These are phyloP conservation scores for Dendrobium catenatum DNA, from an alignment of 106 monocot species.

Conservation along the genomic window DNA sequence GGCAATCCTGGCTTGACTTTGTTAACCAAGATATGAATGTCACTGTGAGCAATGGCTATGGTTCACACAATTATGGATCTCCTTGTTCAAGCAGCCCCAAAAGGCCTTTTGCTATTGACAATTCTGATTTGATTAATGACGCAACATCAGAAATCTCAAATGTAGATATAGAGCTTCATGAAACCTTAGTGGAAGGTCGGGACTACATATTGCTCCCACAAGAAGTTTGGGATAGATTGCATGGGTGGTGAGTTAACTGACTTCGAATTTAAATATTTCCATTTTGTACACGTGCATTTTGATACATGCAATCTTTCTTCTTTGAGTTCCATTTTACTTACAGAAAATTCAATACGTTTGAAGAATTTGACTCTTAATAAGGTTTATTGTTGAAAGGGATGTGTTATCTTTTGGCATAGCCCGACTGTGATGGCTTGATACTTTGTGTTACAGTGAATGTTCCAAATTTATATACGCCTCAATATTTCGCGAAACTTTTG, in stretches of 20 bases:
- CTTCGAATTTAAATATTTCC: neutral
- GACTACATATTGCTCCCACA: constrained; percentile 96
- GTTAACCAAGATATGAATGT: constrained; percentile 62
- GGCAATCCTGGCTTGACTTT: constrained; percentile 97
- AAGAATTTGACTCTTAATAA: neutral
- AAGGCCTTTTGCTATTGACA: constrained; percentile 78
- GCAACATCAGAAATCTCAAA: constrained; percentile 67
- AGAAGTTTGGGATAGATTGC: constrained; percentile 86
- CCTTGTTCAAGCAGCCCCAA: constrained; percentile 31
- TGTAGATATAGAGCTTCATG: constrained; percentile 87
- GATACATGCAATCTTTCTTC: neutral
- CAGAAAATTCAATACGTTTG: neutral
- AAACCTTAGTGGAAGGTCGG: constrained; percentile 86
- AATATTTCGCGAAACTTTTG: neutral
- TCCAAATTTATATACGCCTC: neutral
- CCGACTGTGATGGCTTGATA: neutral
- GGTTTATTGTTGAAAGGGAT: neutral
- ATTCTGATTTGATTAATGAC: constrained; percentile 79
- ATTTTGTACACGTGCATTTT: neutral
- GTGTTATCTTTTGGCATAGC: neutral
- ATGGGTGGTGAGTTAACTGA: constrained; percentile 65
- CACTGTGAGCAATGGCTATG: constrained; percentile 43
- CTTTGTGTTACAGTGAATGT: neutral
- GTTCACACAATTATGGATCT: constrained; percentile 46
- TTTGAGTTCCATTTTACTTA: neutral